Base-by-base conservation (phyloP, 1,284 basidiomycete genomes). In the Moesziomyces sp. region DNA sequence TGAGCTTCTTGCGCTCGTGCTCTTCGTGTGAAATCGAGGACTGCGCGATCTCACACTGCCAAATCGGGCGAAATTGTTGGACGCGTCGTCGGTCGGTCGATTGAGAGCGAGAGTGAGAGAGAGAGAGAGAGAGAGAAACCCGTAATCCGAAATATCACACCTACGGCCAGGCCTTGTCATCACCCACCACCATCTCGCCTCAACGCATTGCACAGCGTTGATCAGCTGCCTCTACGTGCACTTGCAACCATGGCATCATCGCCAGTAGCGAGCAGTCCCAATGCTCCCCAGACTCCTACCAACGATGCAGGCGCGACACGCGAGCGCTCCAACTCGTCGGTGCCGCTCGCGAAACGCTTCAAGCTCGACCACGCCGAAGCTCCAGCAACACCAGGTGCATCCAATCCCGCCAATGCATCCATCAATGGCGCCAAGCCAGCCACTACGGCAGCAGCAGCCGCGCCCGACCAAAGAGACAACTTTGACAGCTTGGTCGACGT, bases 401-500 rank as follows among this genome's bases (percentile, higher is more conserved):
- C 66, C 23, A 45, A 26, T 21, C 24, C 33, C 21, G 28, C 28
- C 14, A 56, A 63, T 50, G 49, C 52, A 2, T 49, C 48, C 10
- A 59, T 52, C 30, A n/a, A 54, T n/a, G 40, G 48, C 18, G 30
- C 50, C 46, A 57, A 44, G 26, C 45, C 55, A n/a, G 52, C 60
- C 21, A 10, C 30, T 8, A 30, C 30, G 30, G 30, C 30, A 30
- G 30, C 30, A 30, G 38, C 52, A 40, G 52, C 40, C 0, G 46
- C 52, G 14, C 52, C 64, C 2, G 70, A 68, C 18, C 70, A 73
- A 16, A 73, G 56, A 18, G 67, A 74, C 52, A 70, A 74, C 52
- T 66, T 78, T 33, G 81, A 82, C 52, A 74, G 75, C 40, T 55
- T 82, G 4, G 74, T 78, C 24, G 81, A 83, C 58, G 77, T 81